Percentiles rank a stretch among this genome's conserved stretches.
These are phyloP conservation scores for Abrus precatorius DNA, from an alignment of 306 rosid species.

Conservation along the genomic window DNA sequence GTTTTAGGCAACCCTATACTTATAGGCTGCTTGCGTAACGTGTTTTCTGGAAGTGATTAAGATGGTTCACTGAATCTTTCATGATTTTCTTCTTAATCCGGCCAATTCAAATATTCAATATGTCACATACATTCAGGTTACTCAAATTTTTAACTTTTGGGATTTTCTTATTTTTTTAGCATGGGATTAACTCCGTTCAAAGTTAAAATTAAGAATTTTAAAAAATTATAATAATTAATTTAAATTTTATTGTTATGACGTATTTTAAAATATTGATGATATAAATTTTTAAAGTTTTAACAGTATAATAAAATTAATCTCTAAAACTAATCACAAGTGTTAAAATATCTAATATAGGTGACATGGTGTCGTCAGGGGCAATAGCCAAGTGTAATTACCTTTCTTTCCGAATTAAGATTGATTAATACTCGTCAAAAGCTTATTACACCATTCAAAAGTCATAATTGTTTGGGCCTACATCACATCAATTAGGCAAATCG, in stretches of 20 bases:
- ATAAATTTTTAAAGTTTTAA: no score
- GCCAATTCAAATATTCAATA: neutral
- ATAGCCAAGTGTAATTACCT: conserved; percentile 30
- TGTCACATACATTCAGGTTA: neutral
- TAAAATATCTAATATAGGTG: conserved; percentile 2
- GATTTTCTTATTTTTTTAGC: neutral
- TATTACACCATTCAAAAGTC: conserved; percentile 56
- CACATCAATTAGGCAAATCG: conserved; percentile 43
- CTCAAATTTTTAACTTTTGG: neutral
- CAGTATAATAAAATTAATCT: no score
- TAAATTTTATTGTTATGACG: no score
- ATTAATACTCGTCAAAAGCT: conserved; percentile 49
- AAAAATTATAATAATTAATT: no score
- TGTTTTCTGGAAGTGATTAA: conserved; percentile 37
- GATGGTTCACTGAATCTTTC: conserved; percentile 34
- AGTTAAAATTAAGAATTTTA: neutral
- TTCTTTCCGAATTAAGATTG: neutral
- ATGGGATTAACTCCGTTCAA: no score
- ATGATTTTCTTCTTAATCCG: conserved; percentile 42
- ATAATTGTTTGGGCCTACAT: conserved; percentile 52
- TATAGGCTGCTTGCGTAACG: conserved; percentile 19
- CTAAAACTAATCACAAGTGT: neutral
- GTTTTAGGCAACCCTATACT: conserved; percentile 46
- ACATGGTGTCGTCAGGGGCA: conserved; percentile 1
- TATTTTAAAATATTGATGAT: no score